A percentile compares a stretch with the other conserved stretches of the same genome.
These are phyloP conservation scores for Microdochium bolleyi DNA, from an alignment of 2,329 filamentous ascomycete genomes.

Conservation along the genomic window DNA sequence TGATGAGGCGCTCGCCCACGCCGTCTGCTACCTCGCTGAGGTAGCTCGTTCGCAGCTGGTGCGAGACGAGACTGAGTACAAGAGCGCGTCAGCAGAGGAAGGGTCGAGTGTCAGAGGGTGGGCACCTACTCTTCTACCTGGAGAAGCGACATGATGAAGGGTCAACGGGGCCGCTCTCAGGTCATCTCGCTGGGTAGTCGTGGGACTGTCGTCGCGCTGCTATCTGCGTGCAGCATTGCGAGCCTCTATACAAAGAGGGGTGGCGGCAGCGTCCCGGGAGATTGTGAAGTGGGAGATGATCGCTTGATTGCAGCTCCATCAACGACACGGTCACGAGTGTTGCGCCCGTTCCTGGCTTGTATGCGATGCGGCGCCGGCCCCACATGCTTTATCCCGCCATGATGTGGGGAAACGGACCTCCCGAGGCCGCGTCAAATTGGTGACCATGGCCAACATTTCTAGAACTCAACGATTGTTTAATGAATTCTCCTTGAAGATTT, in stretches of 20 bases:
- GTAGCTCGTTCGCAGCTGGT: constrained; percentile 75
- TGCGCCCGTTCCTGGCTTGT: too few relatives aligned
- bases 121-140: constrained; percentile 24
- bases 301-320: too few relatives aligned
- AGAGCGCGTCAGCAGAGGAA: constrained; percentile 7
- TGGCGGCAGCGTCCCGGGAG: too few relatives aligned
- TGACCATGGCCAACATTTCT: too few relatives aligned
- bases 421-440: too few relatives aligned
- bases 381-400: too few relatives aligned
- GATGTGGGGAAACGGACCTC: too few relatives aligned
- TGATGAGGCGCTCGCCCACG: constrained; percentile 77
- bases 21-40: constrained; percentile 75
- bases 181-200: background rate
- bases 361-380: too few relatives aligned
- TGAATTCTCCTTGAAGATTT: too few relatives aligned
- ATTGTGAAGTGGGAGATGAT: too few relatives aligned
- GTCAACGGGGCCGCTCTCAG: background rate
- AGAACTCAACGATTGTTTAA: too few relatives aligned
- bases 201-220: background rate
- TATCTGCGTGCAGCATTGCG: background rate
- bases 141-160: constrained; percentile 21
- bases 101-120: background rate
- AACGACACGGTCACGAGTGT: too few relatives aligned
- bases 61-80: constrained; percentile 61
- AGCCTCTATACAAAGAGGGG: background rate